phyloP scores from a whole-genome alignment of 495 filamentous ascomycete species.

The Viridothelium virens region DNA sequence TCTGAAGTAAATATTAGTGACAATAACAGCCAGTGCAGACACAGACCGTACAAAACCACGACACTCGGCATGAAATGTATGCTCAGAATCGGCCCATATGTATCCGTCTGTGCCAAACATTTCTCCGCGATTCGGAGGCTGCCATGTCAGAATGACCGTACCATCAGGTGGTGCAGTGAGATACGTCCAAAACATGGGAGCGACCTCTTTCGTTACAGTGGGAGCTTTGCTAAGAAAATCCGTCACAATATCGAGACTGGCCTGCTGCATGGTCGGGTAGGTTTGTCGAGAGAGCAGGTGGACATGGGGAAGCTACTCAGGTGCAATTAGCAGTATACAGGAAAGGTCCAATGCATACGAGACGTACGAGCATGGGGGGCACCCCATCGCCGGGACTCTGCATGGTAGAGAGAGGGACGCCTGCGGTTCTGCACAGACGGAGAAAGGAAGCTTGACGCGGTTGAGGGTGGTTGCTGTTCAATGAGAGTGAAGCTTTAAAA shows the following conservation, averaged over 20 bases:
- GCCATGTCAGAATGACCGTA: constrained; percentile 72
- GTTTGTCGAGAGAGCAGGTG: constrained; percentile 72
- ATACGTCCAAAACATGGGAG: constrained; percentile 87
- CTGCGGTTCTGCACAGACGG: neutral
- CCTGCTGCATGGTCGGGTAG: constrained; percentile 58
- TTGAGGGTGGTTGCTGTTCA: no score
- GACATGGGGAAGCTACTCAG: constrained; percentile 66
- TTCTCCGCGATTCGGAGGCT: constrained; percentile 25
- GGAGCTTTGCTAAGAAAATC: constrained; percentile 74
- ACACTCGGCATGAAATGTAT: constrained; percentile 58
- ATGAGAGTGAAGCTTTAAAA: no score
- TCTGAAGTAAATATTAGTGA: constrained; percentile 35
- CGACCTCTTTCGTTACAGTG: constrained; percentile 62
- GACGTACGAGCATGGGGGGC: constrained; percentile 52
- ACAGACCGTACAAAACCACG: constrained; percentile 63
- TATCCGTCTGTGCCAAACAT: constrained; percentile 85
- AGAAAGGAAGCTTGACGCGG: no score
- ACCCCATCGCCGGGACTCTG: constrained; percentile 59
- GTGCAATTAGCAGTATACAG: neutral
- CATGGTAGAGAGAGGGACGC: constrained; percentile 38
- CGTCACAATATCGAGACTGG: constrained; percentile 62
- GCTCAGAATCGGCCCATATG: constrained; percentile 76
- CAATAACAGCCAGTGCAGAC: neutral
- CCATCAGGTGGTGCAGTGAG: constrained; percentile 74
- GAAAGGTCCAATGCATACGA: no score